Evolutionary conservation across 2,329 filamentous ascomycete species (phyloP).

Genomic region (Colletotrichum tofieldiae): DNA sequence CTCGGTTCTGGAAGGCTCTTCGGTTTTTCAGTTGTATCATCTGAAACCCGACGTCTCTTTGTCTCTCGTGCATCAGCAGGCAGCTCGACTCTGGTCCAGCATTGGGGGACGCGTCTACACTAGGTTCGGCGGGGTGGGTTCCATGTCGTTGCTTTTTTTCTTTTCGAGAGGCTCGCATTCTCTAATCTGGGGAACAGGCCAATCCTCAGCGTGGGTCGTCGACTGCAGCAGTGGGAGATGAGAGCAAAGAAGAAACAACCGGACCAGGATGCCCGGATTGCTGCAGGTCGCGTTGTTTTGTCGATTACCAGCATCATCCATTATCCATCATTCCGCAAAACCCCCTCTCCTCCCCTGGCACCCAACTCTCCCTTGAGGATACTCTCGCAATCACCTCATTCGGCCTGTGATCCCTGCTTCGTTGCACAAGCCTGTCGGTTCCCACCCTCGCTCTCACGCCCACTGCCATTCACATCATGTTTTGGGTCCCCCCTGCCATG

Average conservation of each 20-base stretch:
- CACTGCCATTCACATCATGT: conserved; percentile 24
- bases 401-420: conserved; percentile 27
- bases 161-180: conserved; percentile 4
- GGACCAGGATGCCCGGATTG: conserved; percentile 21
- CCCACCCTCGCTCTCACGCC: conserved; percentile 38
- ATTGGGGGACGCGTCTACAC: not conserved
- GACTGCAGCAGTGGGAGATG: conserved; percentile 9
- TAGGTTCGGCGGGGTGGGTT: not conserved
- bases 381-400: conserved; percentile 1
- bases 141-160: conserved; percentile 3
- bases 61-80: not conserved
- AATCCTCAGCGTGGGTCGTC: not conserved
- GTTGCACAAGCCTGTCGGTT: conserved; percentile 43
- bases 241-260: not conserved
- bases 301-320: conserved; percentile 35
- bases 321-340: conserved; percentile 1
- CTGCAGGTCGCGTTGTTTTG: conserved; percentile 35
- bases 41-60: conserved; percentile 36
- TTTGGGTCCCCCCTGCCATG: conserved; percentile 16
- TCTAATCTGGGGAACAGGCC: conserved; percentile 11
- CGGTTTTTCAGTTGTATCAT: conserved; percentile 29
- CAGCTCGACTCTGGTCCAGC: not conserved
- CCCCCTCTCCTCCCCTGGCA: not conserved
- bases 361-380: not conserved
- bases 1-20: conserved; percentile 22